Evolutionary conservation across 2,329 filamentous ascomycete genomes (phyloP).

Genomic region (Didymella pinodella): DNA sequence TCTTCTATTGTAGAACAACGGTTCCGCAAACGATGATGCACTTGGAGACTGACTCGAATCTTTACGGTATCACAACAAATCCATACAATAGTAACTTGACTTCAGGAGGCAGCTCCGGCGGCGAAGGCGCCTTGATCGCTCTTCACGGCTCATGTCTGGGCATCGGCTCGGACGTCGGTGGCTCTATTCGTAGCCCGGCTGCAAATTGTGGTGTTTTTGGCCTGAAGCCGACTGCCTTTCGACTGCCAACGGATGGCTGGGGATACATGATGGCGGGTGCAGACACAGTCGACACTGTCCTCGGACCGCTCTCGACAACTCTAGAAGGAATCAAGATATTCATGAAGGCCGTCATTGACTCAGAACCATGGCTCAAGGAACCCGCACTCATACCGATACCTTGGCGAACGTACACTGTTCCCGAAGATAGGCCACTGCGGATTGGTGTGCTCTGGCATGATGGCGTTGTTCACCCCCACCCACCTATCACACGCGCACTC

Average conservation of each 20-base stretch:
- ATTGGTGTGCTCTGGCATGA: constrained; percentile 72
- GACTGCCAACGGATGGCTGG: constrained; percentile 55
- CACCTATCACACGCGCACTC: constrained; percentile 68
- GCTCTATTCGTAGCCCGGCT: constrained; percentile 36
- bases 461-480: constrained; percentile 69
- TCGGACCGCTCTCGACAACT: constrained; percentile 64
- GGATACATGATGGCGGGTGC: constrained; percentile 55
- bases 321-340: constrained; percentile 63
- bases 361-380: constrained; percentile 65
- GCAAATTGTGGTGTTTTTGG: constrained; percentile 46
- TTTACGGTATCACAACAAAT: constrained; percentile 63
- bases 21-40: constrained; percentile 64
- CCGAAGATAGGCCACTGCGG: constrained; percentile 51
- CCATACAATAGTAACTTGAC: constrained; percentile 62
- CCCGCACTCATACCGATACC: constrained; percentile 67
- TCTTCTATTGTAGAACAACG: constrained; percentile 63
- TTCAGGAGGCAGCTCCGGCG: constrained; percentile 63
- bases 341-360: constrained; percentile 60
- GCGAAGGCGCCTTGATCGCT: constrained; percentile 64
- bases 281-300: constrained; percentile 58
- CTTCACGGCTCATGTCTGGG: constrained; percentile 62
- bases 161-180: constrained; percentile 49
- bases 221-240: constrained; percentile 54
- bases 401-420: constrained; percentile 55
- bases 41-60: constrained; percentile 60